Base-by-base conservation (phyloP, 768 basidiomycete species). In the Pisolithus albus region DNA sequence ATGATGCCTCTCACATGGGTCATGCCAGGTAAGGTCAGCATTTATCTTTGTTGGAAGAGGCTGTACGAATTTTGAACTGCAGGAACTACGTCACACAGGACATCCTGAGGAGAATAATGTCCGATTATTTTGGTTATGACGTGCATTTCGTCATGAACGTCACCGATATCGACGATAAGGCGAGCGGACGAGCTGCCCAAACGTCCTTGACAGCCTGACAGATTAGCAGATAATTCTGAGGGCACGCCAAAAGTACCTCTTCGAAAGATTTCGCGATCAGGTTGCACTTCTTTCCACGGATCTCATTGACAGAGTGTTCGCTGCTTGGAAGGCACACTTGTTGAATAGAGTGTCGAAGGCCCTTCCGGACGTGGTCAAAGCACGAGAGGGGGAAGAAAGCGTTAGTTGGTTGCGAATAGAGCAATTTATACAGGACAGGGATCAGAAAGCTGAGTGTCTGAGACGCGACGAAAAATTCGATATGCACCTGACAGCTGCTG, bases 121-220 rank as follows among this genome's bases (percentile, higher is more conserved):
- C 85, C 1, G 92, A 98, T 72, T 98, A 95, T 71, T 98, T 98
- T 70, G 88, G 90, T 23, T 98, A 94, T 62, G 90, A 98, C 64
- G 87, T 99, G 51, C 92, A 97, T 66, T 96, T 98, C 64, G 95
- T 98, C 42, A 96, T 96, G 92, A 99, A 99, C 68, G 82, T 99
- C 59, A 99, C 96, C 5, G 95, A 99, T 69, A 96, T 99, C 55
- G 96, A 99, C 63, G 96, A 98, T 78, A 99, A 99, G 82, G 95
- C 89, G 53, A 49, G 73, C 53, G 16, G 18, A 38, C 19, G 5
- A 21, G 53, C n/a, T 46, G 45, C 47, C 13, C 37, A 21, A 40
- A 51, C 42, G 1, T 49, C 23, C 46, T 44, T 19, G 26, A 26
- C 23, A 50, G 30, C 28, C 49, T 58, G 37, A 62, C 34, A 28